Evolutionary conservation across 495 filamentous ascomycete species (phyloP).

Genomic region (Talaromyces borbonicus): DNA sequence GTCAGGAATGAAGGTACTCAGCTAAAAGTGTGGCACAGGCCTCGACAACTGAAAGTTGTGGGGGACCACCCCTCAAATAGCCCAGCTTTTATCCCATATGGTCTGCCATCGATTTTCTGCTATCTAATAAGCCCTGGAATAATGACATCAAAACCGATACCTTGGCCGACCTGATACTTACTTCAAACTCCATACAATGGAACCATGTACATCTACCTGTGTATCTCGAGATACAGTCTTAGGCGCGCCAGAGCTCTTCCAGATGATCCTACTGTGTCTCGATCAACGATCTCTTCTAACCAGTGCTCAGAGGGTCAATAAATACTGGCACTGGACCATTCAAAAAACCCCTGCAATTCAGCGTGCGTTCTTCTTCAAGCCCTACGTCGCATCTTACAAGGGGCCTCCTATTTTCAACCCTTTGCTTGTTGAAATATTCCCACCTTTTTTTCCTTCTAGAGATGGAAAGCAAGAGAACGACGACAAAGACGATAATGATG

Average conservation of each 20-base stretch:
- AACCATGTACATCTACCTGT: not conserved
- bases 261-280: slow-evolving; percentile 3
- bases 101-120: too few relatives aligned
- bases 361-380: slow-evolving; percentile 1
- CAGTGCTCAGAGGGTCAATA: slow-evolving; percentile 5
- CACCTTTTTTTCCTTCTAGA: not conserved
- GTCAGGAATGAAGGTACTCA: too few relatives aligned
- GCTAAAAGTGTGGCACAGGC: too few relatives aligned
- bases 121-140: too few relatives aligned
- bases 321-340: slow-evolving; percentile 6
- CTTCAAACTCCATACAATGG: slow-evolving; percentile 3
- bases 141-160: not conserved
- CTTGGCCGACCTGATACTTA: not conserved
- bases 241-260: not conserved
- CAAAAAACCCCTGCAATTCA: slow-evolving; percentile 5
- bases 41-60: too few relatives aligned
- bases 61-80: too few relatives aligned
- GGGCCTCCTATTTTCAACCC: slow-evolving; percentile 4
- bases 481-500: not conserved
- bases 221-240: slow-evolving; percentile 1
- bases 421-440: not conserved
- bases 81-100: too few relatives aligned
- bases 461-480: not conserved
- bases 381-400: not conserved
- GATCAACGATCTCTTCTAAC: slow-evolving; percentile 4